phyloP scores from a whole-genome alignment of 2,329 filamentous ascomycete genomes.

The Cordyceps cicadae region DNA sequence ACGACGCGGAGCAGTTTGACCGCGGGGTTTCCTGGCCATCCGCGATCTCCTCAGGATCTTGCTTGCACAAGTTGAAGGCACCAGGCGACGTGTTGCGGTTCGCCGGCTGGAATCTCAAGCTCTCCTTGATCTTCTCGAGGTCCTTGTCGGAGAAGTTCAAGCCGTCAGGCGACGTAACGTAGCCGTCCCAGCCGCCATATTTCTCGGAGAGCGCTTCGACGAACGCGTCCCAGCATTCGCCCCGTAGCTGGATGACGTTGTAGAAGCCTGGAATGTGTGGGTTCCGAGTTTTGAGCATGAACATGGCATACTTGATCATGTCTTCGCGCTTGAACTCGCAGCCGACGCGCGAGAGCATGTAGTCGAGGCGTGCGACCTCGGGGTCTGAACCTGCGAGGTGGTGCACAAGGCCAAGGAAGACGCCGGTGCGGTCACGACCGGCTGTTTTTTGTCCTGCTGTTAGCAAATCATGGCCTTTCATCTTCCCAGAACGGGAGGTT shows the following conservation, averaged over 20 bases:
- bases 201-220: slow-evolving; percentile 32
- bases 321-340: slow-evolving; percentile 41
- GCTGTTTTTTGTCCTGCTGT: slow-evolving; percentile 25
- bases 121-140: slow-evolving; percentile 37
- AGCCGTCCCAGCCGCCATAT: slow-evolving; percentile 42
- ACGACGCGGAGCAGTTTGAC: too few relatives aligned
- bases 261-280: slow-evolving; percentile 38
- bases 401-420: slow-evolving; percentile 42
- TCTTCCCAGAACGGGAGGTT: not conserved
- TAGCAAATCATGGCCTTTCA: not conserved
- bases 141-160: slow-evolving; percentile 40
- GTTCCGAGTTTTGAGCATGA: slow-evolving; percentile 27
- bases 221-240: slow-evolving; percentile 38
- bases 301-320: slow-evolving; percentile 35
- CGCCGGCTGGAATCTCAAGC: slow-evolving; percentile 25
- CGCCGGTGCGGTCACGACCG: slow-evolving; percentile 46
- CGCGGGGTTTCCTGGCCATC: too few relatives aligned
- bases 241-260: slow-evolving; percentile 37
- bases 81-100: too few relatives aligned
- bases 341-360: slow-evolving; percentile 46
- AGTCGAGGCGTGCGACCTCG: slow-evolving; percentile 39
- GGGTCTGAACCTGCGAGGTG: slow-evolving; percentile 38
- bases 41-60: too few relatives aligned
- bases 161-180: slow-evolving; percentile 31
- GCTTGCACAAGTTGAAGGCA: too few relatives aligned